Evolutionary conservation across 129 eudicot genomes (phyloP), one percentile per base, ranked within the genome.

Genomic region (Helichrysum umbraculigerum): DNA sequence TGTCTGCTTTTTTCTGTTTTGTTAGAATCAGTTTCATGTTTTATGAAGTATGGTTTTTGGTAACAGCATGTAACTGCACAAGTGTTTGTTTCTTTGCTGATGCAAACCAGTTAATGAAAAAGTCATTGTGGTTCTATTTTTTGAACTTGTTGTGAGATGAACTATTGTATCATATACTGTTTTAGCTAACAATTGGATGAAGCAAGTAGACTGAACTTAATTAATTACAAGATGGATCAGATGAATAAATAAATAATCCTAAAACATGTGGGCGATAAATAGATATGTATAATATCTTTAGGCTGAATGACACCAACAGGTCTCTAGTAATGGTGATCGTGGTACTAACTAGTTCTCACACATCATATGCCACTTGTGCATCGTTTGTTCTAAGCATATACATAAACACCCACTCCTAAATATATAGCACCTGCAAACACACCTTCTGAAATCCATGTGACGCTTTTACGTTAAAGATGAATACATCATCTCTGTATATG

Each of bases 361-460:
- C 6, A 47, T 34, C 10, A 20, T 57, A 57, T 57, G 20, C 60
- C 8, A 17, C 29, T 9, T 70, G 74, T 50, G 25, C 70, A 74
- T 73, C 44, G 58, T n/a, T 34, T 57, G 62, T 57, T 20, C 2
- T 19, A 1, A 6, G 28, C 28, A 14, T 57, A 57, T 14, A 57
- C 62, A 57, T 57, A 19, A 57, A n/a, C 62, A 57, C 22, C 9
- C 9, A 54, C 6, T 3, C 7, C 21, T n/a, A 1, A 17, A 54
- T 54, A 54, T 4, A 17, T 54, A 54, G 60, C 21, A n/a, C 8
- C 25, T 22, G n/a, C 25, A 54, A 54, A 5, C 7, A 0, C 9
- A 16, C 39, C 63, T 39, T 44, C 30, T 41, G 69, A 10, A 44
- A 70, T 41, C 73, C 73, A 68, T 37, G 72, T 68, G 17, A 68